These are phyloP conservation scores for Sabuloglossum arenarium DNA, from an alignment of 495 filamentous ascomycete species.

Conservation along the genomic window DNA sequence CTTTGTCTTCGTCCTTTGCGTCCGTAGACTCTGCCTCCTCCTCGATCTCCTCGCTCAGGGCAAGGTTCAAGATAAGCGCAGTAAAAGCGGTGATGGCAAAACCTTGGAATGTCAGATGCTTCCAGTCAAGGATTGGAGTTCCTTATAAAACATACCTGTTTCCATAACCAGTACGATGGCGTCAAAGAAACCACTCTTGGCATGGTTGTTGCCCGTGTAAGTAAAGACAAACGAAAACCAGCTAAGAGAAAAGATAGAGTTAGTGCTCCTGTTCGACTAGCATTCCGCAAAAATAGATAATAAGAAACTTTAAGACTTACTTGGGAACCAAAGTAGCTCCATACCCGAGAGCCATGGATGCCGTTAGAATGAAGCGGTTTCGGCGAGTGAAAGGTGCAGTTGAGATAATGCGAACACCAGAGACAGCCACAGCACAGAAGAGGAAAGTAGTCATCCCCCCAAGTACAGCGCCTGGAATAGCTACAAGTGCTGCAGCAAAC, in stretches of 20 bases:
- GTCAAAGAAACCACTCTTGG: conserved; percentile 58
- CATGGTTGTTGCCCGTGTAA: conserved; percentile 43
- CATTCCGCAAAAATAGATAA: not conserved
- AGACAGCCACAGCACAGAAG: conserved; percentile 66
- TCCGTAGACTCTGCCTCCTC: not conserved
- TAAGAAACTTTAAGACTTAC: conserved; percentile 14
- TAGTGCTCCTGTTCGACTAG: not conserved
- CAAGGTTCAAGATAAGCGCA: not conserved
- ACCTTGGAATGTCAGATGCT: not conserved
- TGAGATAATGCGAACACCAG: conserved; percentile 67
- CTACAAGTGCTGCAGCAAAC: conserved; percentile 70
- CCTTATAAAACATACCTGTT: conserved; percentile 32
- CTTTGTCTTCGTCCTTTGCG: not conserved
- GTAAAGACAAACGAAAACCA: conserved; percentile 47
- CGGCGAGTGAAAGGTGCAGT: conserved; percentile 62
- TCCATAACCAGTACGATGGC: conserved; percentile 65
- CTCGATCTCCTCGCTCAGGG: not conserved
- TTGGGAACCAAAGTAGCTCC: conserved; percentile 63
- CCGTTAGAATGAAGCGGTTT: conserved; percentile 75
- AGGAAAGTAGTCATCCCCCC: conserved; percentile 92
- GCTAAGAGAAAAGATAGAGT: conserved; percentile 2
- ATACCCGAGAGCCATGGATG: conserved; percentile 53
- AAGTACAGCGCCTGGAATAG: conserved; percentile 62
- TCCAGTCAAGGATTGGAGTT: not conserved
- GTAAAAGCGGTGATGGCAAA: not conserved